Base-by-base conservation (phyloP, 805 yeast species). In the Candida railenensis region DNA sequence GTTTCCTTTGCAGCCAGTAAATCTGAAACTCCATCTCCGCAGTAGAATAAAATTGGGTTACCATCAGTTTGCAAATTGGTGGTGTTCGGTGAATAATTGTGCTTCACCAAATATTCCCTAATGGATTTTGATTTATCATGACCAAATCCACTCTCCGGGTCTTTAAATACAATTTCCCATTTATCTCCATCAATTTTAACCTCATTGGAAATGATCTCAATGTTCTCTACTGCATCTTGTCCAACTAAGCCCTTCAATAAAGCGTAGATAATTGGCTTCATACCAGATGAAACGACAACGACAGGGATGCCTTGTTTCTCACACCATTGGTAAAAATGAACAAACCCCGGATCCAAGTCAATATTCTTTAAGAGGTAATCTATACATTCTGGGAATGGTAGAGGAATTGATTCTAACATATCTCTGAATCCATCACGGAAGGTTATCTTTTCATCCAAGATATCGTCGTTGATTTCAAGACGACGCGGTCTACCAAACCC, bases 1-100 rank as follows among this genome's bases (percentile, higher is more conserved):
- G 99, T 90, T 66, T 94, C 97, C 61, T 87, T 85, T 20, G 98
- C 97, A 20, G 99, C 99, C 48, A 89, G 81, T 55, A 94, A 74
- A 66, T 94, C 99, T 40, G 95, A 85, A 28, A 94, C 97, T 53
- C 99, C 99, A 65, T 94, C 99, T 48, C 99, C 99, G 60, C 96
- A 88, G 73, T 94, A 94, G 64, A 92, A 89, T 56, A 89, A 76
- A 34, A 74, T 71, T 14, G 96, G 96, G 42, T 49, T 45, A 37
- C 44, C 25, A 8, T 36, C 14, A 14, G 36, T 49, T 36, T 42
- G 43, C 62, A 50, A 20, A 52, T 67, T 51, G 49, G 62, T 46
- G 52, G 58, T 50, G 48, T 58, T 63, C 61, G 45, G 55, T 46
- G 57, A 40, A 49, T 65, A 62, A 14, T 66, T 66, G 46, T 69